Base-by-base conservation (phyloP, 1,139 yeast genomes). In the Blastobotrys petasosporus region DNA sequence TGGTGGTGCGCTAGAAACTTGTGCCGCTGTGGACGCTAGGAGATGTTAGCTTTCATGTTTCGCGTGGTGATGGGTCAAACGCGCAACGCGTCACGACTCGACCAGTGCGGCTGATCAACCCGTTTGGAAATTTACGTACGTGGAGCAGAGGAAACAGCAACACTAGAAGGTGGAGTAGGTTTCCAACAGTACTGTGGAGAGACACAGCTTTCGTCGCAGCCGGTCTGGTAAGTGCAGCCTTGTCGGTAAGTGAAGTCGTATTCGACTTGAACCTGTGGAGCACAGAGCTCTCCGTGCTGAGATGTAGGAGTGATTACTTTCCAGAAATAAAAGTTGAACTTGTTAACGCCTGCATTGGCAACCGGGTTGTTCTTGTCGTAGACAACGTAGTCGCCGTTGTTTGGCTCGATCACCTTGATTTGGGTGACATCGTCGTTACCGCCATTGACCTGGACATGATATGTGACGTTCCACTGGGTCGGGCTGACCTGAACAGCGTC, bases 121-220 rank as follows among this genome's bases (percentile, higher is more conserved):
- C 25, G 25, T 20, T 7, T 20, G 4, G n/a, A n/a, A n/a, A n/a
- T 10, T 10, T 44, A 36, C 29, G 13, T 5, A 37, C 15, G 25
- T n/a, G 43, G 16, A 13, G 38, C 34, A 38, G 41, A 25, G 16
- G 41, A n/a, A n/a, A 20, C 32, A n/a, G 41, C 12, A 13, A 32
- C 33, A 16, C 31, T 23, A 31, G 42, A 31, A 10, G 51, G 41
- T 23, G 41, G 25, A 9, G 37, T 25, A 25, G n/a, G 28, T 20
- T 29, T 15, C 51, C 51, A 49, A 36, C 51, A 49, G 48, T 47
- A 40, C 28, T 36, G 37, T 16, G 51, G 50, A 25, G 48, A 44
- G n/a, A 39, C 39, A 41, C 39, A 35, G 15, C 39, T 33, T 20
- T 32, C 25, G 13, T 43, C 44, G 23, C 51, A 49, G 7, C 51